Evolutionary conservation across 495 filamentous ascomycete species (phyloP), one percentile per base, ranked within the genome.

Genomic region (Aspergillus affinis): DNA sequence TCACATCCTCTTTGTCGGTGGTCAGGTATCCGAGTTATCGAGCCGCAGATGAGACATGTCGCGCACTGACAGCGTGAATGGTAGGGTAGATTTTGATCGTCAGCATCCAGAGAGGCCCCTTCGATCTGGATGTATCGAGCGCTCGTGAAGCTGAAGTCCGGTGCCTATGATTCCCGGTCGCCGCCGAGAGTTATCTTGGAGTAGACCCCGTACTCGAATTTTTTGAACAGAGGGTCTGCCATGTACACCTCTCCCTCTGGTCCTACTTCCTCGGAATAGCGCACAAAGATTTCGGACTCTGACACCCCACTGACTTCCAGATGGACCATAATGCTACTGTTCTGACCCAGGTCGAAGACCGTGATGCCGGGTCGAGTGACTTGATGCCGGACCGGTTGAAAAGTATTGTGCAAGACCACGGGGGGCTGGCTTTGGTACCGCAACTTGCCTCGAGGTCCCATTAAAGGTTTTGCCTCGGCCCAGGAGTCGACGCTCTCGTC

Each of bases 101-200:
- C 55, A 6, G 48, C 18, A 4, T 60, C 48, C 18, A 65, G 46
- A 0, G 65, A 67, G 1, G 65, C 64, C 9, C 69, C 69, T 44
- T 71, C 66, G 0, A 71, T 50, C 32, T 71, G 66, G 19, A 71
- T 69, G 29, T 69, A 71, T n/a, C 69, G 62, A 17, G 69, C 69
- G 41, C 69, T 71, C 2, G 69, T 71, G 36, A 71, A 71, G 15
- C 66, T 64, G 48, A 71, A 71, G 36, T 71, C 69, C 2, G 69
- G 69, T 12, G 65, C 61, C 69, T 66, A 71, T 3, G 26, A 65
- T 47, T 71, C 69, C 7, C 50, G 58, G 29, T 68, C 32, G 4
- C 69, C 69, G 12, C 66, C 58, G 17, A 71, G 59, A 32, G 56
- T 62, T 36, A 71, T 57, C 20, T 54, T 63, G 30, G 69, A 63